Conservation (phyloP, 2,329 filamentous ascomycete species). For the Arthroderma sp. region DNA sequence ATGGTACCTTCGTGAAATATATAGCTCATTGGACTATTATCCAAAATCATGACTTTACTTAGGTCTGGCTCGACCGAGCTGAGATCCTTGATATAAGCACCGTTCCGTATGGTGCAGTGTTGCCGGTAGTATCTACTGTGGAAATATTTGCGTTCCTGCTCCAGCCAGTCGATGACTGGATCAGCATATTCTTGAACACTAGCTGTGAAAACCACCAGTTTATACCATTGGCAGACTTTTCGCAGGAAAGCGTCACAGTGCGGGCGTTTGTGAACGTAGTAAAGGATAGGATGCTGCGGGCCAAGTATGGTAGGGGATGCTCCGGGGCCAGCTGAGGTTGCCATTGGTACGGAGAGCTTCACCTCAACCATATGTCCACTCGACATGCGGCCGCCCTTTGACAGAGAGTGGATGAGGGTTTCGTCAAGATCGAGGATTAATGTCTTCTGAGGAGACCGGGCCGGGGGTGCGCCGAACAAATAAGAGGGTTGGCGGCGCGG, state of each 20-base stretch:
- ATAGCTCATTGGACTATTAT: slow-evolving; percentile 96
- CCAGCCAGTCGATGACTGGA: slow-evolving; percentile 96
- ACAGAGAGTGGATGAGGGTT: slow-evolving; percentile 95
- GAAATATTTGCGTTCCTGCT: slow-evolving; percentile 94
- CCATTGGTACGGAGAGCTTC: slow-evolving; percentile 46
- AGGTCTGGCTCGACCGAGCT: slow-evolving; percentile 92
- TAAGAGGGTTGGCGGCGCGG: slow-evolving; percentile 85
- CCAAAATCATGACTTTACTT: slow-evolving; percentile 96
- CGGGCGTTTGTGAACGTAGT: slow-evolving; percentile 96
- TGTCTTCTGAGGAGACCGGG: slow-evolving; percentile 64
- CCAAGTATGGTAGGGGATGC: slow-evolving; percentile 49
- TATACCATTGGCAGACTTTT: slow-evolving; percentile 96
- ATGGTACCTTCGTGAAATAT: slow-evolving; percentile 88
- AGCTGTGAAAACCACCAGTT: slow-evolving; percentile 89
- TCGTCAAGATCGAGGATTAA: slow-evolving; percentile 92
- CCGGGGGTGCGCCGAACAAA: slow-evolving; percentile 38
- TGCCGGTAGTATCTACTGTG: slow-evolving; percentile 87
- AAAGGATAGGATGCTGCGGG: slow-evolving; percentile 89
- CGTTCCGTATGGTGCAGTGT: slow-evolving; percentile 90
- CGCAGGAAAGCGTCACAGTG: slow-evolving; percentile 94
- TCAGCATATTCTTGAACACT: slow-evolving; percentile 98
- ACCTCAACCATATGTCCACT: slow-evolving; percentile 99
- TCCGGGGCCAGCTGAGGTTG: slow-evolving; percentile 34
- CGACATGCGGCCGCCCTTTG: slow-evolving; percentile 89
- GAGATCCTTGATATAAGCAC: slow-evolving; percentile 95